Percentiles rank a stretch among this genome's conserved stretches.
These are phyloP conservation scores for Cystofilobasidium bisporidii DNA, from an alignment of 768 basidiomycete genomes.

Conservation along the genomic window DNA sequence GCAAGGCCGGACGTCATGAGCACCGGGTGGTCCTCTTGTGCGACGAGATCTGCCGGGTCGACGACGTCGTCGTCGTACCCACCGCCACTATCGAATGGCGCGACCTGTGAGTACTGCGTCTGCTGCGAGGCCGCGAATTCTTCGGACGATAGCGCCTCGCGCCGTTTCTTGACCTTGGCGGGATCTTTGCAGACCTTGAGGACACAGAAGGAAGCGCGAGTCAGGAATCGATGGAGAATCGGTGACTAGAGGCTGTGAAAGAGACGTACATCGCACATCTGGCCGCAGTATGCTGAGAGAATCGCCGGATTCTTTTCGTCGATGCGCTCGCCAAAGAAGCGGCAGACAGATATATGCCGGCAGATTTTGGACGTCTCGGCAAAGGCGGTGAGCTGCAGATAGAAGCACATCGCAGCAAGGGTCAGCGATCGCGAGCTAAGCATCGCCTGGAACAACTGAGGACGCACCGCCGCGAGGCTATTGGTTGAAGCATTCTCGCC, in stretches of 20 bases:
- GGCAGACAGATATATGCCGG: conserved; percentile 57
- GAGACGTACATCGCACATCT: conserved; percentile 68
- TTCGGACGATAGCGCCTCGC: conserved; percentile 15
- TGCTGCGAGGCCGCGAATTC: conserved; percentile 22
- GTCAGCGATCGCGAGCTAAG: conserved; percentile 47
- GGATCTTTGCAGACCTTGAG: conserved; percentile 67
- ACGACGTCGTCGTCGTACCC: background rate
- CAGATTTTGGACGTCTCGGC: conserved; percentile 35
- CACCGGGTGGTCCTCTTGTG: background rate
- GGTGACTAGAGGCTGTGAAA: background rate
- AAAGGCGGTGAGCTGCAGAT: conserved; percentile 33
- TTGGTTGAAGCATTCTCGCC: conserved; percentile 54
- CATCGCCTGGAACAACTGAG: background rate
- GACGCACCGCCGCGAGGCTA: conserved; percentile 53
- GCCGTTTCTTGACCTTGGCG: conserved; percentile 48
- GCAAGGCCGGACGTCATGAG: background rate
- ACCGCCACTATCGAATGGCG: background rate
- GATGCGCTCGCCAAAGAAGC: conserved; percentile 67
- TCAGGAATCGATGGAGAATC: background rate
- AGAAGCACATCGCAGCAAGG: conserved; percentile 45
- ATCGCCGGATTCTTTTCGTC: conserved; percentile 46
- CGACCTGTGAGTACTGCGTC: conserved; percentile 16
- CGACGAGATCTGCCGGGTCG: conserved; percentile 3
- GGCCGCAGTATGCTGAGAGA: conserved; percentile 52
- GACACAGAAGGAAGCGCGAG: background rate